Evolutionary conservation across 2,329 filamentous ascomycete species (phyloP).

Genomic region (Fonsecaea erecta): DNA sequence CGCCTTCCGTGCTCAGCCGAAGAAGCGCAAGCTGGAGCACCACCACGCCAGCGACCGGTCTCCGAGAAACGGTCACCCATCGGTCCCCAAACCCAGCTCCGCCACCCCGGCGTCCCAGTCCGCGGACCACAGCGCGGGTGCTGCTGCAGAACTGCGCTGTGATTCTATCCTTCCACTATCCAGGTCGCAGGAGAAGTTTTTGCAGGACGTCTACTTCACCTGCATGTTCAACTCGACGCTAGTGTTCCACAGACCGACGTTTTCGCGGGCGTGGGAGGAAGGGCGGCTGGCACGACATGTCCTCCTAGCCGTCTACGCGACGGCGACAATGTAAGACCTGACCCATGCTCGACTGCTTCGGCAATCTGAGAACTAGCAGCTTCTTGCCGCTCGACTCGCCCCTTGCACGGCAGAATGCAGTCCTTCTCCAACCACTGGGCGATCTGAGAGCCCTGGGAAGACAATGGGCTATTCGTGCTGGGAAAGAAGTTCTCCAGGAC

Average conservation of each 20-base stretch:
- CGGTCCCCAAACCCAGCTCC: neutral
- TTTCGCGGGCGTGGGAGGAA: constrained; percentile 12
- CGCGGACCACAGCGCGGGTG: neutral
- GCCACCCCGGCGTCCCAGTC: neutral
- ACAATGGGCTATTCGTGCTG: constrained; percentile 22
- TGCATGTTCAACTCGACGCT: constrained; percentile 26
- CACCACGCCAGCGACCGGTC: neutral
- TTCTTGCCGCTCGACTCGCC: constrained; percentile 6
- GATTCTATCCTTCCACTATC: neutral
- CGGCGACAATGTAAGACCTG: constrained; percentile 21
- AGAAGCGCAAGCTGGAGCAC: constrained; percentile 8
- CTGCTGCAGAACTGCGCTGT: neutral
- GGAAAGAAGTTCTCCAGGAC: constrained; percentile 23
- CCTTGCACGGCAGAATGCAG: constrained; percentile 5
- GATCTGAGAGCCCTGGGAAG: constrained; percentile 16
- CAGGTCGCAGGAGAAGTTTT: constrained; percentile 8
- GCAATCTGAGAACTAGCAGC: neutral
- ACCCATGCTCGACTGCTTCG: neutral
- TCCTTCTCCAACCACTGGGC: constrained; percentile 15
- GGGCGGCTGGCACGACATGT: constrained; percentile 7
- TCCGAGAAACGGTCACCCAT: neutral
- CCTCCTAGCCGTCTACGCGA: constrained; percentile 19
- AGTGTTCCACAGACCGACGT: constrained; percentile 18
- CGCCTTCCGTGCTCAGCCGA: constrained; percentile 19
- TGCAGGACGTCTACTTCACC: constrained; percentile 24